Evolutionary conservation across 192 early-diverging fungal species (phyloP).

Genomic region (Gryganskiella cystojenkinii): DNA sequence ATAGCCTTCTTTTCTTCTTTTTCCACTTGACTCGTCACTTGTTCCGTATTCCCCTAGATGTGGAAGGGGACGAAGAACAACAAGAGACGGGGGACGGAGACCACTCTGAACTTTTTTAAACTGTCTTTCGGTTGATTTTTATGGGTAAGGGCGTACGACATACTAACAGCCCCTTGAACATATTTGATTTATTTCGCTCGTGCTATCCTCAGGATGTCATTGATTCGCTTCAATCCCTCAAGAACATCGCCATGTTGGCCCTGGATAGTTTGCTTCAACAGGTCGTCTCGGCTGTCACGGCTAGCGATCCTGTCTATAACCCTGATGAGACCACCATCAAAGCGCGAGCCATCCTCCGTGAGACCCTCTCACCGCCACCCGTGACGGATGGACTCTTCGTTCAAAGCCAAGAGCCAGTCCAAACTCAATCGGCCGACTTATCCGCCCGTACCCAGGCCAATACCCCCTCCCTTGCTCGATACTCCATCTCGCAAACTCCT

Average conservation of each 20-base stretch:
- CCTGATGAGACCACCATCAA: constrained; percentile 44
- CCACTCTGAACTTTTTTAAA: no score
- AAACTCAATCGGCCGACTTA: background rate
- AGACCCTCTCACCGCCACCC: constrained; percentile 13
- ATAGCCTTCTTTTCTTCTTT: no score
- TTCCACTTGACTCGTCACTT: no score
- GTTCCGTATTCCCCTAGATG: no score
- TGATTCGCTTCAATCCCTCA: constrained; percentile 61
- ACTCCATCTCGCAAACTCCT: constrained; percentile 9
- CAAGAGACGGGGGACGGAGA: background rate
- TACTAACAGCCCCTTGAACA: background rate
- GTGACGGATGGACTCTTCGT: background rate
- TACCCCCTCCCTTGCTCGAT: background rate
- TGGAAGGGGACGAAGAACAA: background rate
- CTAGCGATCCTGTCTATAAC: constrained; percentile 33
- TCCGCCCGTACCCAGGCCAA: background rate
- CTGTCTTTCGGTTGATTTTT: no score
- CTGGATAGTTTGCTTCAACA: constrained; percentile 61
- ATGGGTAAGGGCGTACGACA: no score
- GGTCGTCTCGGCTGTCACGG: constrained; percentile 51
- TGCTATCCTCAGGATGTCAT: constrained; percentile 51
- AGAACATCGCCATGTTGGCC: constrained; percentile 60
- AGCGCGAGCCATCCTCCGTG: constrained; percentile 36
- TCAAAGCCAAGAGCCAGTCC: constrained; percentile 4
- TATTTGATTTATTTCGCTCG: background rate